phyloP scores from a whole-genome alignment of 169 alveolate species.

The Eimeria maxima region DNA sequence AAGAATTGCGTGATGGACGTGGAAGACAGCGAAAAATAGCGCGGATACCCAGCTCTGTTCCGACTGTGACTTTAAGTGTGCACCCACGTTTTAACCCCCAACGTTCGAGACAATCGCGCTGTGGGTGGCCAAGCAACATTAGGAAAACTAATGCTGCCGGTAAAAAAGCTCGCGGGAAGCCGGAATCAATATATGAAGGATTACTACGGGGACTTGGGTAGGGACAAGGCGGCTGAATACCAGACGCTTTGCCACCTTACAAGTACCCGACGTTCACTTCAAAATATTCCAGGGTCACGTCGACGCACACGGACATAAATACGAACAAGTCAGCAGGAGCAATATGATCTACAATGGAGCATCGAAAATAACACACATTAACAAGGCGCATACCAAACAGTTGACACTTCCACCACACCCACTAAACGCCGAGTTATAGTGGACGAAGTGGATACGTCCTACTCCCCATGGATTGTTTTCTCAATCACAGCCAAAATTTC shows the following conservation, averaged over 20 bases:
- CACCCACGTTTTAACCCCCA: neutral
- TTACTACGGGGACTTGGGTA: conserved; percentile 68
- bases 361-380: too few relatives aligned
- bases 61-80: neutral
- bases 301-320: neutral
- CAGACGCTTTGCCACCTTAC: conserved; percentile 51
- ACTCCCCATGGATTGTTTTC: too few relatives aligned
- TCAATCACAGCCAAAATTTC: neutral
- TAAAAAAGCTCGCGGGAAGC: neutral
- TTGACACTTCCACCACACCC: too few relatives aligned
- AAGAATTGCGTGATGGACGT: too few relatives aligned
- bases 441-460: neutral
- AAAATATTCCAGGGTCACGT: neutral
- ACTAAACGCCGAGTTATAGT: too few relatives aligned
- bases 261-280: conserved; percentile 73
- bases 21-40: too few relatives aligned
- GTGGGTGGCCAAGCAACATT: neutral
- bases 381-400: neutral
- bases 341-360: neutral
- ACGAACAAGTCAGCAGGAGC: neutral
- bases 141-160: neutral
- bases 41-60: neutral
- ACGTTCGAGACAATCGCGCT: neutral
- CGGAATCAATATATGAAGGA: neutral
- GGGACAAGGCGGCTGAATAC: conserved; percentile 42